Base-by-base conservation (phyloP, 768 basidiomycete species). In the Russula brevipes region DNA sequence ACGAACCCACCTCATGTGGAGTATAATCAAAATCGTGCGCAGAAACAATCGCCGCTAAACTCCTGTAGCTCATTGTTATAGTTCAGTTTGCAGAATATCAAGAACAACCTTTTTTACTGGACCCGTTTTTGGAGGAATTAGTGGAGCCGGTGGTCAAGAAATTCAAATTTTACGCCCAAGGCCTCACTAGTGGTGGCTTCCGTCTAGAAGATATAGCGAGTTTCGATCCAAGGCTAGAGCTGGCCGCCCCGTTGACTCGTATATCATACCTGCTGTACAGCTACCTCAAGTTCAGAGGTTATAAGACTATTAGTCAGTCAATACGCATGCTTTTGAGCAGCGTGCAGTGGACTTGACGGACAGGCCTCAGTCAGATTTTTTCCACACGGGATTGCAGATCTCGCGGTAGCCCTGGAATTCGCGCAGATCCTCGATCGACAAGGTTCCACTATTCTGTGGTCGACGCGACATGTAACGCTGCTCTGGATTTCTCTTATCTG, bases 401-500 rank as follows among this genome's bases (percentile, higher is more conserved):
- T 98, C 4, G 82, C 85, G 0, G 81, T 91, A 54, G 88, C 87
- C 0, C 75, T 96, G 14, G 78, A 81, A 17, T 89, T 86, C 69
- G 81, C 91, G 69, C 75, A 78, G 39, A 69, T 78, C 41, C 77
- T 76, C 19, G 75, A 78, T 42, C 80, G 78, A 11, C 72, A 78
- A 60, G 73, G 75, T 53, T 66, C 72, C 3, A 33, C 1, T 69
- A 72, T 41, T 9, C 82, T 85, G 44, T 98, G 97, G 97, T 76
- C 88, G 30, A 73, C 93, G 56, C 87, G 93, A 63, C 94, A 95
- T 70, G 80, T 89, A 36, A 77, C 91, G 31, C 79, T 99, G 9
- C 78, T 97, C 11, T 98, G 96, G 96, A 80, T 98, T n/a, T 89
- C 91, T 24, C 82, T 99, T 30, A 88, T 97, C 53, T 89, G 90